Evolutionary conservation across 2,329 filamentous ascomycete species (phyloP).

Genomic region (Claviceps sp.): DNA sequence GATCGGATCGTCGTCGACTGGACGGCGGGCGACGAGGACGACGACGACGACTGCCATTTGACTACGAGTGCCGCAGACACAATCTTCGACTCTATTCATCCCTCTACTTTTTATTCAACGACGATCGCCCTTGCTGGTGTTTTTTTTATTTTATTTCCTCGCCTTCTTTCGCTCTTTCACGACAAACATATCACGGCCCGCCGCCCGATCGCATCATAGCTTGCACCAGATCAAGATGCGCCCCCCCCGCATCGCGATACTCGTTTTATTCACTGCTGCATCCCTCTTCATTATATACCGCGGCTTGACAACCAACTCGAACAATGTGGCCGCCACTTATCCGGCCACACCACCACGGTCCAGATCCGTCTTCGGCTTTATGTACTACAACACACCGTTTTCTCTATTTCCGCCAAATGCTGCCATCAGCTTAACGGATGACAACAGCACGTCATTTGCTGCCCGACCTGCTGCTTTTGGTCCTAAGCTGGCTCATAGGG

Average conservation of each 20-base stretch:
- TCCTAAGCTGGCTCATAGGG: conserved; percentile 57
- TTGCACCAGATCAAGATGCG: conserved; percentile 29
- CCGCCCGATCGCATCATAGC: not conserved
- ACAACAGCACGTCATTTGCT: conserved; percentile 95
- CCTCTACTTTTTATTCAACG: not conserved
- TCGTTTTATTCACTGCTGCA: conserved; percentile 39
- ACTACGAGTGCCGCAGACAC: not conserved
- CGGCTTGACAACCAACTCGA: conserved; percentile 25
- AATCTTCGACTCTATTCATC: not conserved
- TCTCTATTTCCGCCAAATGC: conserved; percentile 91
- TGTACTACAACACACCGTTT: conserved; percentile 63
- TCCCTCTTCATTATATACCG: conserved; percentile 43
- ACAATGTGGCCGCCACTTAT: conserved; percentile 12
- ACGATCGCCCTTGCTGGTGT: not conserved
- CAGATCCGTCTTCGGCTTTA: conserved; percentile 30
- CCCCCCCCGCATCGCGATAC: conserved; percentile 38
- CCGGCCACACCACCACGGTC: conserved; percentile 11
- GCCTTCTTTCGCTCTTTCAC: not conserved
- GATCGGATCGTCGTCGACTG: conserved; percentile 5
- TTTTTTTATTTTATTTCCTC: not conserved
- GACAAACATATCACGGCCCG: not conserved
- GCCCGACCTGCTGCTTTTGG: conserved; percentile 90
- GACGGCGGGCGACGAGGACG: conserved; percentile 1
- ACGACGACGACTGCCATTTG: not conserved
- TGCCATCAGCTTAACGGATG: conserved; percentile 89